Evolutionary conservation across 495 filamentous ascomycete genomes (phyloP), one percentile per base, ranked within the genome.

Genomic region (Tuber calosporum): DNA sequence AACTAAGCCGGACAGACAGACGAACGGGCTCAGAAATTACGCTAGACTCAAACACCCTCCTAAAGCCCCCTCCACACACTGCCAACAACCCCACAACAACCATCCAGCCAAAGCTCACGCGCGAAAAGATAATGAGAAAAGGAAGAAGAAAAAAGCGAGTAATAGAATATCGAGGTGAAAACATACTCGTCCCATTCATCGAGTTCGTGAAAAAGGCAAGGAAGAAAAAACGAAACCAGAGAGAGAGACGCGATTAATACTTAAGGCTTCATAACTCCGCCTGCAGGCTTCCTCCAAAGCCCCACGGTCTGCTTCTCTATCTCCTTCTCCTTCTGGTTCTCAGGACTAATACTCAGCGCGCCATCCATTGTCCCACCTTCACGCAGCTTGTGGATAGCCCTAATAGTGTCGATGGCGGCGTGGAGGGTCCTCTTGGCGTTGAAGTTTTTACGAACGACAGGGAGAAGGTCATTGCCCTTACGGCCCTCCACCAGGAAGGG

Each of bases 361-460:
- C 90, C 90, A 79, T 97, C 93, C 93, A 96, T 96, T 82, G 93
- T 88, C 9, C 84, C 86, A 1, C 87, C 87, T 77, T 97, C 95
- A 69, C 94, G 86, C 66, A 99, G 83, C 84, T 99, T 97, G 82
- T 97, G 97, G 82, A 99, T 97, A 0, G 95, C 95, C n/a, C 96
- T 87, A 67, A 99, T 93, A 0, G 96, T 97, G 82, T 99, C 95
- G 82, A 99, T 98, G 39, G 95, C 95, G 19, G 94, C 93, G 83
- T 98, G 95, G 70, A 99, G 86, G 13, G 94, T 98, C 73, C 93
- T 86, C 40, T 94, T 86, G 11, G 95, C 95, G 78, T 99, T 99
- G 86, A 99, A 99, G 84, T 99, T 99, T 89, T 97, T 97, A 88
- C 96, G 96, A 75, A 99, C 92, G 3, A 90, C 91, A 1, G 95